These are phyloP conservation scores for Protomyces pachydermus DNA, from an alignment of 1,139 yeast species.

Conservation along the genomic window DNA sequence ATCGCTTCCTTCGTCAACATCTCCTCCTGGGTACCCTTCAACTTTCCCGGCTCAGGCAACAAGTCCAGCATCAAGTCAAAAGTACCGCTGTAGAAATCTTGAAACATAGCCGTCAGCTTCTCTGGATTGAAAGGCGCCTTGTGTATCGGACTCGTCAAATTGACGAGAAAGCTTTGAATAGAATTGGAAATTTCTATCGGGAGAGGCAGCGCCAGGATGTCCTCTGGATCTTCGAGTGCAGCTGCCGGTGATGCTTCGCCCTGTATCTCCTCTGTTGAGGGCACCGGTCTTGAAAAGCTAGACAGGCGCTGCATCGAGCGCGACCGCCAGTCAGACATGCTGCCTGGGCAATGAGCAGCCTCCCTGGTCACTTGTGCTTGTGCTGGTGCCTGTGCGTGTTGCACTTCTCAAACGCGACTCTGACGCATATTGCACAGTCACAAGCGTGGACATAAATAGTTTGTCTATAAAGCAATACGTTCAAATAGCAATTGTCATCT, in stretches of 20 bases:
- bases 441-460: background rate
- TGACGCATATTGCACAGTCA: background rate
- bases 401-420: background rate
- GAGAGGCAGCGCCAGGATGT: conserved; percentile 1
- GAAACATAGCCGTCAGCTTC: conserved; percentile 17
- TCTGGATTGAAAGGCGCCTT: conserved; percentile 23
- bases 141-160: conserved; percentile 14
- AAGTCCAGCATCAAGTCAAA: conserved; percentile 6
- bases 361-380: no score
- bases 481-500: no score
- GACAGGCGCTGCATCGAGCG: background rate
- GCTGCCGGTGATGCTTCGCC: background rate
- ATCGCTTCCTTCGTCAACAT: conserved; percentile 10
- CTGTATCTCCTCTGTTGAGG: background rate
- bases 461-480: background rate
- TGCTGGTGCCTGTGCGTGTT: no score
- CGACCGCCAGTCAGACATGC: conserved; percentile 1
- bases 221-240: background rate
- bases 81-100: conserved; percentile 20
- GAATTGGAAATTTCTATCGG: conserved; percentile 8
- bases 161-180: conserved; percentile 14
- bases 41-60: background rate
- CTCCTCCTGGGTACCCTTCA: background rate
- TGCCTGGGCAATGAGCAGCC: background rate
- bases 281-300: background rate